These are phyloP conservation scores for Dysphania ambrosioides DNA, from an alignment of 148 eudicot genomes.

Conservation along the genomic window DNA sequence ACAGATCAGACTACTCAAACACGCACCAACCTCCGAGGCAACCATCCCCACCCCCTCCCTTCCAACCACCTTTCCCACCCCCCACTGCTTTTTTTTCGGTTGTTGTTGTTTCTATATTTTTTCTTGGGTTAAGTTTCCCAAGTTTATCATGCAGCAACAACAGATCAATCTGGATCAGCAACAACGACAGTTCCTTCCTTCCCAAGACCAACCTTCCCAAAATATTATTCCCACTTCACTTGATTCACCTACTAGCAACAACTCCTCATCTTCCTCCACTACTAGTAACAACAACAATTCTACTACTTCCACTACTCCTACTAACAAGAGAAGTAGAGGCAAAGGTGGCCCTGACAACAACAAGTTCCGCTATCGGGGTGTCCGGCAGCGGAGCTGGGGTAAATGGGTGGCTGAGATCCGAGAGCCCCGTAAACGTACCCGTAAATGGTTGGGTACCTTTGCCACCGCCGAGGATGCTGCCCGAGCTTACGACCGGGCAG, in stretches of 20 bases:
- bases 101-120: too few relatives aligned
- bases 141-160: conserved; percentile 17
- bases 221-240: background rate
- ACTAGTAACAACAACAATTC: background rate
- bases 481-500: conserved; percentile 91
- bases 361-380: conserved; percentile 77
- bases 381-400: conserved; percentile 93
- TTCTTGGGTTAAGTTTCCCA: too few relatives aligned
- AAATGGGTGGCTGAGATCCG: conserved; percentile 98
- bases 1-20: conserved; percentile 14
- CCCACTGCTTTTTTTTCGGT: too few relatives aligned
- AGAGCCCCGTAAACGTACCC: conserved; percentile 70
- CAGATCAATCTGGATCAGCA: too few relatives aligned
- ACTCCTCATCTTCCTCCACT: conserved; percentile 27
- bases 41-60: background rate
- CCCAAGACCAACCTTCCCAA: conserved; percentile 12
- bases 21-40: too few relatives aligned
- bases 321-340: conserved; percentile 40
- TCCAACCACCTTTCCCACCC: background rate
- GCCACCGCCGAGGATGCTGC: conserved; percentile 96
- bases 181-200: background rate
- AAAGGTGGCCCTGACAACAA: conserved; percentile 79
- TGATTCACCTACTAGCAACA: conserved; percentile 17
- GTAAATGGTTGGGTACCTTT: conserved; percentile 92
- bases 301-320: background rate